phyloP scores from a whole-genome alignment of 1,284 basidiomycete genomes.

The Leccinum variabile region DNA sequence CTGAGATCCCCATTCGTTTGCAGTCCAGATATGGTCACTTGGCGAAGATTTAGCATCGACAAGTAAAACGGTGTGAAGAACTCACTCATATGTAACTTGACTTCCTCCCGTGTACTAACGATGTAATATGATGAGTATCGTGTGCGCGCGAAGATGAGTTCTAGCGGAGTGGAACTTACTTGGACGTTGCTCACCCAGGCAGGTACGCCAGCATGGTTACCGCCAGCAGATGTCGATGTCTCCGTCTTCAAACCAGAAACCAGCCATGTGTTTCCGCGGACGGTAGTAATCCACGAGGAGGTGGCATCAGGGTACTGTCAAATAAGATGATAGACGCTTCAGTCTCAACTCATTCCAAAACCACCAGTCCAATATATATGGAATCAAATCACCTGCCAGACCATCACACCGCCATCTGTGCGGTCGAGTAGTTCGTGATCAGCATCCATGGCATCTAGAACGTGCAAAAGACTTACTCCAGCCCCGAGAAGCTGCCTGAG shows the following conservation, averaged over 20 bases:
- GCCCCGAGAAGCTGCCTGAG: conserved; percentile 51
- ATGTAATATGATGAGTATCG: conserved; percentile 2
- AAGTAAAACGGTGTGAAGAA: neutral
- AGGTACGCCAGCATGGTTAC: conserved; percentile 17
- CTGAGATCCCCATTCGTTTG: conserved; percentile 24
- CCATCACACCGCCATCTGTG: conserved; percentile 53
- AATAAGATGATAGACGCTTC: conserved; percentile 19
- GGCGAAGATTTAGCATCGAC: neutral
- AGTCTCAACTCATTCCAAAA: conserved; percentile 37
- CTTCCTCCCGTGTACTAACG: conserved; percentile 21
- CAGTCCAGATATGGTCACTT: conserved; percentile 27
- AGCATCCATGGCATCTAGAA: conserved; percentile 1
- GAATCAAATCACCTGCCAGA: conserved; percentile 36
- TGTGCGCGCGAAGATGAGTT: neutral
- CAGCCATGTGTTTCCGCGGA: conserved; percentile 31
- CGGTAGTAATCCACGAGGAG: conserved; percentile 27
- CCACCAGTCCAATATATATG: neutral
- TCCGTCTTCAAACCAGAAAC: conserved; percentile 13
- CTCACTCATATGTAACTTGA: conserved; percentile 24
- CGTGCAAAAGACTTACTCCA: conserved; percentile 48
- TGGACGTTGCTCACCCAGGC: conserved; percentile 13
- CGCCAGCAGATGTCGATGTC: conserved; percentile 3
- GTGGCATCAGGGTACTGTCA: conserved; percentile 30
- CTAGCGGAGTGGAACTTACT: conserved; percentile 13
- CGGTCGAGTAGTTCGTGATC: neutral